phyloP scores from a whole-genome alignment of 2,329 filamentous ascomycete genomes.

The Pseudogymnoascus sp. region DNA sequence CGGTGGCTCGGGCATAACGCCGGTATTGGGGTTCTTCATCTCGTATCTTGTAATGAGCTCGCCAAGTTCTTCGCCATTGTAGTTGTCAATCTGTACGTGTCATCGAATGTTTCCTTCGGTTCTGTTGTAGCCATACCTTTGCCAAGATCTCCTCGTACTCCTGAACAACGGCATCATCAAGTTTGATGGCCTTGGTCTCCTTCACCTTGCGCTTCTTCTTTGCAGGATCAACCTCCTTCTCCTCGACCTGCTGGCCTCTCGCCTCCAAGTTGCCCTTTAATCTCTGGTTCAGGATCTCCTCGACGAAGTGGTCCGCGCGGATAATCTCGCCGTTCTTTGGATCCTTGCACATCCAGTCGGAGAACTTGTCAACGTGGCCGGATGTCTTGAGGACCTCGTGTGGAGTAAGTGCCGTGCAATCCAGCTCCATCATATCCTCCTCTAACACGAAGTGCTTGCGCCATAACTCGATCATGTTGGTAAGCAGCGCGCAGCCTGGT shows the following conservation, averaged over 20 bases:
- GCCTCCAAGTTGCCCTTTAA: conserved; percentile 89
- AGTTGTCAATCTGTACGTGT: conserved; percentile 73
- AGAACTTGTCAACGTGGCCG: conserved; percentile 93
- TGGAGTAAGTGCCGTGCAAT: conserved; percentile 87
- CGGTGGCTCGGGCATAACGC: conserved; percentile 66
- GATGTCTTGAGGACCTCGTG: conserved; percentile 90
- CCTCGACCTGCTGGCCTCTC: conserved; percentile 70
- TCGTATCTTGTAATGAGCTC: conserved; percentile 84
- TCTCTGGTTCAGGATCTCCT: conserved; percentile 81
- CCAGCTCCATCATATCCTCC: conserved; percentile 67
- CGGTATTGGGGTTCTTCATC: conserved; percentile 78
- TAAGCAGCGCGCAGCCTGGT: conserved; percentile 58
- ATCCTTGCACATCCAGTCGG: conserved; percentile 98
- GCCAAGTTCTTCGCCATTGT: conserved; percentile 76
- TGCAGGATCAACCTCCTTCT: conserved; percentile 60
- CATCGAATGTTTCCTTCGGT: conserved; percentile 10
- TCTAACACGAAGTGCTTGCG: conserved; percentile 66
- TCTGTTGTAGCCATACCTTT: conserved; percentile 35
- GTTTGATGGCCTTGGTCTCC: conserved; percentile 68
- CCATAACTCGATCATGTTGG: conserved; percentile 64
- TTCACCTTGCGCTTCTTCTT: conserved; percentile 88
- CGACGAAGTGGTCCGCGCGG: conserved; percentile 90
- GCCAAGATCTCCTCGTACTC: conserved; percentile 91
- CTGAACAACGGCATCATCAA: conserved; percentile 75
- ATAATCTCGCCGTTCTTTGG: conserved; percentile 96